Evolutionary conservation across 345 rosid genomes (phyloP), one percentile per base, ranked within the genome.

Genomic region (Syzygium aqueum): DNA sequence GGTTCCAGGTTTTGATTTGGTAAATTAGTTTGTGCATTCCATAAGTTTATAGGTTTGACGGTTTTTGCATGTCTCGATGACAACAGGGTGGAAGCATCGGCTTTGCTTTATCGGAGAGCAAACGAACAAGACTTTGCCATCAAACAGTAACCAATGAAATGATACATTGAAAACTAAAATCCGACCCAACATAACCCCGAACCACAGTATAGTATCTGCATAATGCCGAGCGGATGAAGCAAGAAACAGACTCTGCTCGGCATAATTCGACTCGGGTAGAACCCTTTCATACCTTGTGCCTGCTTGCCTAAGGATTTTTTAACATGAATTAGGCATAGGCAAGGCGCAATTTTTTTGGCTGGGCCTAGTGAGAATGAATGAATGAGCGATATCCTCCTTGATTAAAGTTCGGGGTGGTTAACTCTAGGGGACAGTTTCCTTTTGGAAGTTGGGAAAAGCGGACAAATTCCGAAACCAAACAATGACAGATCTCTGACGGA

Each of bases 31-130:
- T 40, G 50, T 21, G 54, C 85, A 84, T 63, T 37, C 63, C 86
- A 51, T 85, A 61, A 87, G 85, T 84, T 86, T 89, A 46, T 63
- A 88, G 40, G n/a, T 57, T 50, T 87, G 13, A 86, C 80, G 9
- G 49, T 85, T 51, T 11, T 67, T 57, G 53, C 77, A 13, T 77
- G 22, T 25, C 52, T 53, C n/a, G 43, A n/a, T 84, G 87, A 83
- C 84, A 86, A 90, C 94, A 97, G 99, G 99, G 99, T 97, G 91
- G 99, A 97, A 93, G 99, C 99, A 67, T 96, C 99, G 51, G 96
- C 99, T 85, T 91, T 96, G 92, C 98, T 97, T 86, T 97, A 97
- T 85, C 93, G 97, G 93, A 95, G 99, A 91, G 99, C 98, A 85
- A 97, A 93, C 63, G 99, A 97, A 90, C 92, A 89, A 77, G 95